These are phyloP conservation scores for Phytophthora lateralis DNA, from an alignment of 352 stramenopile species.

Conservation along the genomic window DNA sequence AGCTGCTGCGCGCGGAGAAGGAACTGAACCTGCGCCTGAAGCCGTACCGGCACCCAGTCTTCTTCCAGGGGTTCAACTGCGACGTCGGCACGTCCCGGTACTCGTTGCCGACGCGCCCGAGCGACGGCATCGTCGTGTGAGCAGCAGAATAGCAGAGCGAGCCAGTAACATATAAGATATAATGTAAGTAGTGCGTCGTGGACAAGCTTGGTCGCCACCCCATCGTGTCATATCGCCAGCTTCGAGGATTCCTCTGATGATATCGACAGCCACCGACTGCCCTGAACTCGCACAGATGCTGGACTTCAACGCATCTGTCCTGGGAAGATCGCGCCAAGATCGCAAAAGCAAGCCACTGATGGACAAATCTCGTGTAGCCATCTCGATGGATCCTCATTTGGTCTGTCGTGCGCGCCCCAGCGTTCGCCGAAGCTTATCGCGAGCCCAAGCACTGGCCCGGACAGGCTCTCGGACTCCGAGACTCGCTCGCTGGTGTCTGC, in stretches of 20 bases:
- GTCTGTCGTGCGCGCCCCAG: constrained; percentile 15
- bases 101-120: constrained; percentile 17
- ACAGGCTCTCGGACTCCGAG: not conserved
- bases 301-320: constrained; percentile 2
- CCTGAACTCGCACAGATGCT: not conserved
- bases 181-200: constrained; percentile 17
- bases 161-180: constrained; percentile 28
- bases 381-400: not conserved
- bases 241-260: not conserved
- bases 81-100: constrained; percentile 31
- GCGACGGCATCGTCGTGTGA: constrained; percentile 29
- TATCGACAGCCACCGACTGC: constrained; percentile 6
- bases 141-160: not conserved
- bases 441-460: constrained; percentile 18
- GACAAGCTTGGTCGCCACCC: no score
- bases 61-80: constrained; percentile 43
- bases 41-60: constrained; percentile 38
- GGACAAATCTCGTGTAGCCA: not conserved
- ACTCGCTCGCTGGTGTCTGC: constrained; percentile 5
- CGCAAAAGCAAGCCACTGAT: not conserved
- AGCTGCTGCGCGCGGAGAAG: constrained; percentile 31
- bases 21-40: constrained; percentile 34
- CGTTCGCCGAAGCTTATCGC: constrained; percentile 26
- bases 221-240: not conserved
- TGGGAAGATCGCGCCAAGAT: not conserved